These are phyloP conservation scores for Sporobolomyces pararoseus DNA, from an alignment of 768 basidiomycete genomes.

Conservation along the genomic window DNA sequence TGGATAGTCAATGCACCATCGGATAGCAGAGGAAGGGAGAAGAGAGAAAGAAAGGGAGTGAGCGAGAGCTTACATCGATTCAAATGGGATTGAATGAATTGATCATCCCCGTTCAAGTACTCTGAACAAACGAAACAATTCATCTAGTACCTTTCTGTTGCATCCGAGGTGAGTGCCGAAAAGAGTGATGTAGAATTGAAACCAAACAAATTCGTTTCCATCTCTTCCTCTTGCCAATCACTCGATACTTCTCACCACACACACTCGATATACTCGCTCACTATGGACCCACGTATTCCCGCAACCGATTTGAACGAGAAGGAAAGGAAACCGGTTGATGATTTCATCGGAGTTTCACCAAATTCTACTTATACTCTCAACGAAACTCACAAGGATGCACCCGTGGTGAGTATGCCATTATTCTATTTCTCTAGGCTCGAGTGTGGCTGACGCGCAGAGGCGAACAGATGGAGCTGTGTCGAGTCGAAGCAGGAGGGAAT, in stretches of 20 bases:
- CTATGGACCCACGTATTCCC: constrained; percentile 21
- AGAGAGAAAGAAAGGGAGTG: not conserved
- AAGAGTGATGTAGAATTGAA: not conserved
- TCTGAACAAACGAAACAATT: constrained; percentile 25
- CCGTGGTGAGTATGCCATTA: not conserved
- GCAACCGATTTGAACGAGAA: not conserved
- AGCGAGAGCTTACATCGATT: constrained; percentile 23
- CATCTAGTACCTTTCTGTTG: not conserved
- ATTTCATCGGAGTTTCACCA: not conserved
- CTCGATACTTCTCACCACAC: not conserved
- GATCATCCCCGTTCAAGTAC: constrained; percentile 14
- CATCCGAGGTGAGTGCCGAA: no score
- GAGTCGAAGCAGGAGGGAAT: constrained; percentile 4
- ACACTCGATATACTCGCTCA: not conserved
- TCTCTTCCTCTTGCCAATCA: not conserved
- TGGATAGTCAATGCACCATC: no score
- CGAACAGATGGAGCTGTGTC: constrained; percentile 27
- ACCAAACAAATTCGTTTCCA: not conserved
- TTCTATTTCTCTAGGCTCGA: not conserved
- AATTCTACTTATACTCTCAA: constrained; percentile 27
- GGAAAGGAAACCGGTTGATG: not conserved
- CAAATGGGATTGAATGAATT: constrained; percentile 22
- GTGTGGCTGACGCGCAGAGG: not conserved
- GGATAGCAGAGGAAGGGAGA: not conserved
- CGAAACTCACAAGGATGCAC: constrained; percentile 19